Evolutionary conservation across 169 alveolate genomes (phyloP), one percentile per base, ranked within the genome.

Genomic region (Plasmodium gallinaceum): DNA sequence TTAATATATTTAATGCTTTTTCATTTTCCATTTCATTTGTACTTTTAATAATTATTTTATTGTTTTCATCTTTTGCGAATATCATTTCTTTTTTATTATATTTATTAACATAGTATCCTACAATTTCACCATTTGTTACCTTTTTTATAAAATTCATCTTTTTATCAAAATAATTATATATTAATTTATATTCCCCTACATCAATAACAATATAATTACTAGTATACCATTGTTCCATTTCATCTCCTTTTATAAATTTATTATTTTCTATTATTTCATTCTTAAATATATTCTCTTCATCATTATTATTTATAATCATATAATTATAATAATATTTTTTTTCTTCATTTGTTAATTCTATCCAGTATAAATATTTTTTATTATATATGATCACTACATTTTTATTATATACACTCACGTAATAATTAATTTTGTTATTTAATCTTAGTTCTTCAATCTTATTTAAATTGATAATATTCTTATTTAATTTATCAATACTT

Each of bases 31-130:
- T 20, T 20, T 22, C 61, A 46, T 37, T 45, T 20, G 52, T 43
- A 22, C 52, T 66, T 42, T 64, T 61, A 22, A 83, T 43, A 54
- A 68, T 12, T 54, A 83, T 83, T 54, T 83, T 66, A 7, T 24
- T 60, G 3, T 51, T 73, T 32, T 18, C 68, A 83, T 83, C 91
- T 6, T 52, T 62, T 20, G 66, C 72, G 54, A 52, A 52, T 68
- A 83, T 83, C 18, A 83, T 32, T 0, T 54, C 73, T 48, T 68
- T 83, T 66, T 83, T 51, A 16, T 83, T 66, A 20, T 83, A 5
- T 48, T 83, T 32, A 68, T 83, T 69, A 12, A 68, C 37, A 48
- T 83, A 83, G 39, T 68, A 83, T 5, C 91, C 91, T 68, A 83
- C 20, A 45, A 68, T 37, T 37, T 83, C 85, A 39, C 45, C 20